Conservation (phyloP, 2,329 filamentous ascomycete species). For the Sphaerulina musiva region DNA sequence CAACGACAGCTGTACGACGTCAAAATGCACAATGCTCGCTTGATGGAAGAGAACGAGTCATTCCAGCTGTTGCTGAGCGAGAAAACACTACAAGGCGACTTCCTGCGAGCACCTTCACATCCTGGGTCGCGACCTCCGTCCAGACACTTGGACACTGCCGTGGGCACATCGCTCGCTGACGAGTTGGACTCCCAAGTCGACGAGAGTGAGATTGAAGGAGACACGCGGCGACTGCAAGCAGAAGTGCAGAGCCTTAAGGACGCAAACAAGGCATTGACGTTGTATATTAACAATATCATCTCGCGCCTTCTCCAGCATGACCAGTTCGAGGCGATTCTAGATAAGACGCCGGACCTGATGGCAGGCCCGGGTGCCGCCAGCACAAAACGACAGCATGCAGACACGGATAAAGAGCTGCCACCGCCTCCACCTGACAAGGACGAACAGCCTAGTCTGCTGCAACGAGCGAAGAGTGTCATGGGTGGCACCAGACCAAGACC, state of each 20-base stretch:
- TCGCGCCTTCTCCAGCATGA: constrained; percentile 89
- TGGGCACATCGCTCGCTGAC: constrained; percentile 65
- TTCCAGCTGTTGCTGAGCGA: constrained; percentile 93
- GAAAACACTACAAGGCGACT: constrained; percentile 91
- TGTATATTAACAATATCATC: constrained; percentile 99
- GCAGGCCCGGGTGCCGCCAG: constrained; percentile 35
- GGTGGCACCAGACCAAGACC: constrained; percentile 34
- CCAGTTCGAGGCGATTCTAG: constrained; percentile 88
- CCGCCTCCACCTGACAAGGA: constrained; percentile 58
- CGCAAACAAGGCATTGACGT: constrained; percentile 91
- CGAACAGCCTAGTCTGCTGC: constrained; percentile 47
- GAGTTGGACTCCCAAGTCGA: constrained; percentile 67
- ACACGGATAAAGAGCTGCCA: constrained; percentile 76
- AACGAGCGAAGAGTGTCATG: constrained; percentile 56
- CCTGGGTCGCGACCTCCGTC: constrained; percentile 51
- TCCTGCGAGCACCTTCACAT: constrained; percentile 22
- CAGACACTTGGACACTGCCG: constrained; percentile 27
- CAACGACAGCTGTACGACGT: constrained; percentile 85
- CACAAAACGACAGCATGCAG: constrained; percentile 27
- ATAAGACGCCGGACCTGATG: constrained; percentile 64
- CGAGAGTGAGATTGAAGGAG: constrained; percentile 50
- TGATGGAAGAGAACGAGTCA: constrained; percentile 98
- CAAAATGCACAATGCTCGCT: constrained; percentile 86
- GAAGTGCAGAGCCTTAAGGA: constrained; percentile 78
- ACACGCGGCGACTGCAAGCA: constrained; percentile 61